phyloP scores from a whole-genome alignment of 441 rosid genomes.

The Erodium texanum region DNA sequence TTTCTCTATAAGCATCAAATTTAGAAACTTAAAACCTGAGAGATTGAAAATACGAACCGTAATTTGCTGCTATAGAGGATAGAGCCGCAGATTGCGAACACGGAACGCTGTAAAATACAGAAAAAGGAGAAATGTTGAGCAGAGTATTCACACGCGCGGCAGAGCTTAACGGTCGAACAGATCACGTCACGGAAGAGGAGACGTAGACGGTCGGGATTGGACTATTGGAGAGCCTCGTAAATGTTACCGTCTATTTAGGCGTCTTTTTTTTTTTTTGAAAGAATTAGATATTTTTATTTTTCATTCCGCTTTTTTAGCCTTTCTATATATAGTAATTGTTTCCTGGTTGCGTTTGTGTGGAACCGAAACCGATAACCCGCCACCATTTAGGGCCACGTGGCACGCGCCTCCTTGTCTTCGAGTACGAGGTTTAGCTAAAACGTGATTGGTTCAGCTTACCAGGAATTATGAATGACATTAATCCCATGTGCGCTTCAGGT shows the following conservation, averaged over 20 bases:
- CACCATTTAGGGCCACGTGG: background rate
- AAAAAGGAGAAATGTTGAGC: background rate
- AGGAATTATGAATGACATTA: background rate
- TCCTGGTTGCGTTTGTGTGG: too few species aligned
- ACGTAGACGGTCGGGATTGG: background rate
- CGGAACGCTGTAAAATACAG: background rate
- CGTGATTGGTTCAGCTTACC: background rate
- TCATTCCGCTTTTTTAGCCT: background rate
- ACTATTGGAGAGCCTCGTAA: background rate
- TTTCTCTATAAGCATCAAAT: background rate
- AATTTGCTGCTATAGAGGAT: background rate
- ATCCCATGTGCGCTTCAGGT: background rate
- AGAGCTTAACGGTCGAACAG: constrained; percentile 1
- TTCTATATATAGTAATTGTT: background rate
- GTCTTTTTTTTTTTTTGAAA: background rate
- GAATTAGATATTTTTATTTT: too few species aligned
- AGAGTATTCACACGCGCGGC: background rate
- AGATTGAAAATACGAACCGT: background rate
- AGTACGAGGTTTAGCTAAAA: background rate
- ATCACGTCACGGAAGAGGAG: background rate
- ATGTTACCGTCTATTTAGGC: constrained; percentile 16
- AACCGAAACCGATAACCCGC: background rate
- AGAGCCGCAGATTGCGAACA: background rate
- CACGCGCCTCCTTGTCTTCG: background rate
- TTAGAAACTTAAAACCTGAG: background rate